Conservation (phyloP, 2,329 filamentous ascomycete species). For the Diaporthe capsici region DNA sequence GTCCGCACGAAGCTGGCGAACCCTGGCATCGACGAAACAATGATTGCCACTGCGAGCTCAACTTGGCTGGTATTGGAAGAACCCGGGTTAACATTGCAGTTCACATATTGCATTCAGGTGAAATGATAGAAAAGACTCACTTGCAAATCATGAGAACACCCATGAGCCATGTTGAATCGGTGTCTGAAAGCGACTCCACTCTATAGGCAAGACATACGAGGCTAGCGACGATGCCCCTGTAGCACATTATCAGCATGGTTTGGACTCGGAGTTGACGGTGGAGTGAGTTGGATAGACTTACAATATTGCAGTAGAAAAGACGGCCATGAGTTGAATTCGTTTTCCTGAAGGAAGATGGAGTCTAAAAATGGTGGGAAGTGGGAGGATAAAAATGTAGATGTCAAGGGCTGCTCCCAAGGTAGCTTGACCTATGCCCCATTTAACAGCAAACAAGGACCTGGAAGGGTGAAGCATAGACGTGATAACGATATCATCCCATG, state of each 20-base stretch:
- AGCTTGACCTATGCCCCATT: not conserved
- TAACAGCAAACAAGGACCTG: not conserved
- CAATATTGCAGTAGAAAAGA: not conserved
- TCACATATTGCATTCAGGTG: not conserved
- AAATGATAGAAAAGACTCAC: not conserved
- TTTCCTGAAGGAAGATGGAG: not conserved
- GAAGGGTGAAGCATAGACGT: too few relatives aligned
- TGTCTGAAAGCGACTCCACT: not conserved
- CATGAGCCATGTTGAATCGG: not conserved
- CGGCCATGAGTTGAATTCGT: conserved; percentile 16
- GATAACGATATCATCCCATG: conserved; percentile 6
- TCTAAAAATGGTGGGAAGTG: not conserved
- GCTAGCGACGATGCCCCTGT: not conserved
- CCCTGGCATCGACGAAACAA: not conserved
- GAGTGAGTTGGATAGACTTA: not conserved
- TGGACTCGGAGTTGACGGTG: too few relatives aligned
- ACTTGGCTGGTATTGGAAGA: not conserved
- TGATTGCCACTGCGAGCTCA: not conserved
- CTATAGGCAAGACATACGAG: conserved; percentile 8
- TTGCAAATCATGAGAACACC: conserved; percentile 1
- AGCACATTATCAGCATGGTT: not conserved
- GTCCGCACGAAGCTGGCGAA: not conserved
- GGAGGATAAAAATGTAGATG: conserved; percentile 12
- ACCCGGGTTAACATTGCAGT: not conserved
- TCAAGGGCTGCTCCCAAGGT: not conserved